Conservation (phyloP, 345 rosid species). For the Populus deltoides region DNA sequence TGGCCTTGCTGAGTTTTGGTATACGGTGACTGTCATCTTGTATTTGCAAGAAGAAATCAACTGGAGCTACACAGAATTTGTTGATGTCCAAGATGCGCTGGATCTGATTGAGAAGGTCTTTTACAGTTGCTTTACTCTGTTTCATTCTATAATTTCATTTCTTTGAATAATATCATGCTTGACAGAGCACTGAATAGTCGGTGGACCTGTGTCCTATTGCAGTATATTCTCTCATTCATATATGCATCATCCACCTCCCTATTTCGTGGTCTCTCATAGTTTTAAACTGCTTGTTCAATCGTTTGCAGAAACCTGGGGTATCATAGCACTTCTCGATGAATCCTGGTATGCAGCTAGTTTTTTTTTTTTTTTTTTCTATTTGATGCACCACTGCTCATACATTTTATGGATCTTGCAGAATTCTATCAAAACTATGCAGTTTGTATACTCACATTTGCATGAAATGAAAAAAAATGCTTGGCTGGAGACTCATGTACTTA, state of each 20-base stretch:
- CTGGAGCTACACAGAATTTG: conserved; percentile 99
- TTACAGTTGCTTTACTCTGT: conserved; percentile 4
- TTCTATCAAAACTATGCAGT: too few species aligned
- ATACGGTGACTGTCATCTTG: conserved; percentile 5
- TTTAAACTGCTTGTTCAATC: conserved; percentile 7
- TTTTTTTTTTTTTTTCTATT: not conserved
- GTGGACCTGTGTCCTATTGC: not conserved
- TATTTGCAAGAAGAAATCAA: conserved; percentile 61
- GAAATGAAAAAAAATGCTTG: conserved; percentile 10
- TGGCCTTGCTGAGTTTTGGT: conserved; percentile 18
- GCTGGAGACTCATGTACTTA: conserved; percentile 19
- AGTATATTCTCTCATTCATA: not conserved
- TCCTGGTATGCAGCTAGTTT: conserved; percentile 66
- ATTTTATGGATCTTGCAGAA: too few species aligned
- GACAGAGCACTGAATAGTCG: not conserved
- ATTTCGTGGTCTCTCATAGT: conserved; percentile 9
- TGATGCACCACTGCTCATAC: too few species aligned
- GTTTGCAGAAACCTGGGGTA: conserved; percentile 95
- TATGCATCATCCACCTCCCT: not conserved
- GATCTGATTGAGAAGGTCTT: conserved; percentile 77
- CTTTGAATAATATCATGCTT: conserved; percentile 2
- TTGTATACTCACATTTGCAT: not conserved
- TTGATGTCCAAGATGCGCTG: conserved; percentile 95
- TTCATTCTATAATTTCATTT: conserved; percentile 10
- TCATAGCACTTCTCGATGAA: conserved; percentile 94